phyloP scores from a whole-genome alignment of 2,329 filamentous ascomycete genomes.

The Colletotrichum tropicale region DNA sequence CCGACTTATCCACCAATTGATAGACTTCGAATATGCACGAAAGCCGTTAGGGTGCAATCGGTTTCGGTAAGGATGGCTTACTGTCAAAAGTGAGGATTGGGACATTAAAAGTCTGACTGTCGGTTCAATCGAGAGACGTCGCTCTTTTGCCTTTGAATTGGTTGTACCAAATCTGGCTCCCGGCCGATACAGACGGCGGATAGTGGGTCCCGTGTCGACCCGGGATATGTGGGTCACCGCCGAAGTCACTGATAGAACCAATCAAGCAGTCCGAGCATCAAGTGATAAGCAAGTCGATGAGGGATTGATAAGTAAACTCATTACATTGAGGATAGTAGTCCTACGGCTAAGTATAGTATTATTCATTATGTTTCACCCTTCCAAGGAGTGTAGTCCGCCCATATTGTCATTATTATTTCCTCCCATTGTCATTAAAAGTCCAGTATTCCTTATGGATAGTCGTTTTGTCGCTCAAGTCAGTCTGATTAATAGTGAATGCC shows the following conservation, averaged over 20 bases:
- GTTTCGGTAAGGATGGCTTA: neutral
- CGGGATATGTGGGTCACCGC: neutral
- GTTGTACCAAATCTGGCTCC: neutral
- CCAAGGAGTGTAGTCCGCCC: neutral
- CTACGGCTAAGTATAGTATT: neutral
- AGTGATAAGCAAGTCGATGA: neutral
- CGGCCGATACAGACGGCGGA: accelerated
- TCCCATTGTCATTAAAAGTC: neutral
- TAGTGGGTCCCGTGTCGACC: neutral
- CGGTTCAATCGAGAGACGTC: neutral
- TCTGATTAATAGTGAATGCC: neutral
- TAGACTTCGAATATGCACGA: neutral
- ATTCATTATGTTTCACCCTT: neutral
- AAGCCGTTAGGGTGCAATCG: neutral
- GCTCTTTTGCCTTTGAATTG: neutral
- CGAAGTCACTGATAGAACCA: neutral
- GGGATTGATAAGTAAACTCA: neutral
- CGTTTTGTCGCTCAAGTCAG: neutral
- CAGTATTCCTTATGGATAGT: neutral
- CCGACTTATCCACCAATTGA: neutral
- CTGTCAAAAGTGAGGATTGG: neutral
- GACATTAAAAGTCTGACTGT: neutral
- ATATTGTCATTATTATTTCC: neutral
- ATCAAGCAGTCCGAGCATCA: neutral
- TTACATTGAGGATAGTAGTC: neutral